These are phyloP conservation scores for Syzygium malaccense DNA, from an alignment of 441 rosid species.

Conservation along the genomic window DNA sequence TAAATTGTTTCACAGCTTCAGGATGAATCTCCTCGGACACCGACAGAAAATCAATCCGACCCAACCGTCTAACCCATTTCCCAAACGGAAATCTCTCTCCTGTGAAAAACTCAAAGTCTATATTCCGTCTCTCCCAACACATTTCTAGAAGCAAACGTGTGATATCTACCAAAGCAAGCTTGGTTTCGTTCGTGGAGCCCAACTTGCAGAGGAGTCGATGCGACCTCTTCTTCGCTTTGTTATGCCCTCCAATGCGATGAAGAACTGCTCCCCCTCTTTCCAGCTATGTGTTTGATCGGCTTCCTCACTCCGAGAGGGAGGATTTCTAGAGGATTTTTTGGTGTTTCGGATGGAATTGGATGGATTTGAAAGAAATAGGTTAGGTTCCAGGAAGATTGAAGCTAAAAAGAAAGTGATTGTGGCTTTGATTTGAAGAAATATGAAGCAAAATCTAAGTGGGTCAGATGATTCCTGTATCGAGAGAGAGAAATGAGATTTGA, in stretches of 20 bases:
- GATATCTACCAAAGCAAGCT: not conserved
- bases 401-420: not conserved
- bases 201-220: not conserved
- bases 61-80: not conserved
- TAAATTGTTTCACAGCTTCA: not conserved
- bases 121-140: not conserved
- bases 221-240: not conserved
- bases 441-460: not conserved
- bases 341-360: not conserved
- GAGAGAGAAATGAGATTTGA: not conserved
- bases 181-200: not conserved
- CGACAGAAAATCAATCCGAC: not conserved
- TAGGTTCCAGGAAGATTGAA: too few relatives aligned
- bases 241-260: fast-evolving
- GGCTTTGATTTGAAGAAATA: not conserved
- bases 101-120: not conserved
- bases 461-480: not conserved
- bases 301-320: not conserved
- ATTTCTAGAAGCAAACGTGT: not conserved
- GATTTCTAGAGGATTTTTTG: not conserved
- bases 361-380: not conserved
- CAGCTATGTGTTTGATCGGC: not conserved
- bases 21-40: not conserved
- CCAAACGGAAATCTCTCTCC: not conserved
- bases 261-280: not conserved